Evolutionary conservation across 2,329 filamentous ascomycete species (phyloP), one percentile per base, ranked within the genome.

Genomic region (Sclerotinia nivalis): DNA sequence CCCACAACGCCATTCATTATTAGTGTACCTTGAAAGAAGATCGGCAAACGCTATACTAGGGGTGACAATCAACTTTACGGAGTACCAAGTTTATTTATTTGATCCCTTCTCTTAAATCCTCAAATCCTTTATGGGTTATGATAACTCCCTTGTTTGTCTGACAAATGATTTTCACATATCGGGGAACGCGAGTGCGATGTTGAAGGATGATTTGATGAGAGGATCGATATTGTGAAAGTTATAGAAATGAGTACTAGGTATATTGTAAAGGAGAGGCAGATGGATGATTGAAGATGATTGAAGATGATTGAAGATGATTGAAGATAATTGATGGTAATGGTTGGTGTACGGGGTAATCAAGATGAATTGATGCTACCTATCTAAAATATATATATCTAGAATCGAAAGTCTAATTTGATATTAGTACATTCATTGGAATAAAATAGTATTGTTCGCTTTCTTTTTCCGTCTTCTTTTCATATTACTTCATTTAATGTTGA

Each of bases 11-110:
- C 56, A 59, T 59, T n/a, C 56, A 43, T 28, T n/a, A 25, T 59
- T 25, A 25, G 56, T 6, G 25, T 6, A 20, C 9, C 7, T 59
- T 10, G 37, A 18, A 43, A 37, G 37, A 45, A 59, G 56, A 59
- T 59, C 37, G 56, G 20, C 56, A 6, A 45, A 20, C 56, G 56
- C 56, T 59, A 59, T 28, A 20, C 56, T 28, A 59, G 56, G 37
- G 56, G 18, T 59, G 22, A 59, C 10, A 20, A 7, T 28, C 37
- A 40, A 40, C 37, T 59, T 59, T 40, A 40, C 37, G 37, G 37
- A 12, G 37, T 25, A 40, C 13, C 8, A 37, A 40, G 12, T 10
- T 40, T 2, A 40, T 13, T 40, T 43, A 28, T 20, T 58, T 59
- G 37, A 59, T 59, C 56, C 56, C 56, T 43, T 43, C 56, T 43